Conservation (phyloP, 1,139 yeast species). For the Blastobotrys raffinosifermentans region DNA sequence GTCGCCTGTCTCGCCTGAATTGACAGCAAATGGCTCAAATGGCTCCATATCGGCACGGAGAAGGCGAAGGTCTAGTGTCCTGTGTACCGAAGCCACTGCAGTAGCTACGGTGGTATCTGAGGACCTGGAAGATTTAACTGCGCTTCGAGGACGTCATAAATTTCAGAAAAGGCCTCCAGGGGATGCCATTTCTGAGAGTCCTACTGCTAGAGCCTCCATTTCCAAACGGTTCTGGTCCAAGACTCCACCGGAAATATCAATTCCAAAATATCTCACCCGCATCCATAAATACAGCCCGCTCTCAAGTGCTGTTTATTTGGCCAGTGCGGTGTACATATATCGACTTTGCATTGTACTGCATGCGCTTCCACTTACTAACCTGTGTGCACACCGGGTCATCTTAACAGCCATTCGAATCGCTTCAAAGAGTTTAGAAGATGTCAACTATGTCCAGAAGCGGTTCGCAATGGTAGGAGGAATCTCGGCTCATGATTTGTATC, state of each 20-base stretch:
- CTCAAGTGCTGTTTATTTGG: constrained; percentile 41
- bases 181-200: background rate
- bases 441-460: constrained; percentile 44
- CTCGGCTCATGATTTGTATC: constrained; percentile 38
- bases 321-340: constrained; percentile 36
- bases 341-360: constrained; percentile 30
- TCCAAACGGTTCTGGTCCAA: constrained; percentile 37
- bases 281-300: constrained; percentile 40
- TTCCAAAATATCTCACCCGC: constrained; percentile 36
- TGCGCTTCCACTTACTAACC: constrained; percentile 35
- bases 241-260: constrained; percentile 33
- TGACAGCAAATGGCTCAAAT: background rate
- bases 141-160: constrained; percentile 6
- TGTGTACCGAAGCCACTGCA: constrained; percentile 16
- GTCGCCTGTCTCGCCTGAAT: background rate
- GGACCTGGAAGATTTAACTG: background rate
- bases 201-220: constrained; percentile 12
- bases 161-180: constrained; percentile 2
- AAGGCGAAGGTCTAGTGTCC: constrained; percentile 13
- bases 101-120: constrained; percentile 14
- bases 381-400: constrained; percentile 44
- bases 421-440: constrained; percentile 48
- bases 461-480: constrained; percentile 52
- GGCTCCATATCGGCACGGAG: constrained; percentile 1
- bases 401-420: constrained; percentile 47